Evolutionary conservation across 106 monocot genomes (phyloP), one percentile per base, ranked within the genome.

Genomic region (Allium fistulosum): DNA sequence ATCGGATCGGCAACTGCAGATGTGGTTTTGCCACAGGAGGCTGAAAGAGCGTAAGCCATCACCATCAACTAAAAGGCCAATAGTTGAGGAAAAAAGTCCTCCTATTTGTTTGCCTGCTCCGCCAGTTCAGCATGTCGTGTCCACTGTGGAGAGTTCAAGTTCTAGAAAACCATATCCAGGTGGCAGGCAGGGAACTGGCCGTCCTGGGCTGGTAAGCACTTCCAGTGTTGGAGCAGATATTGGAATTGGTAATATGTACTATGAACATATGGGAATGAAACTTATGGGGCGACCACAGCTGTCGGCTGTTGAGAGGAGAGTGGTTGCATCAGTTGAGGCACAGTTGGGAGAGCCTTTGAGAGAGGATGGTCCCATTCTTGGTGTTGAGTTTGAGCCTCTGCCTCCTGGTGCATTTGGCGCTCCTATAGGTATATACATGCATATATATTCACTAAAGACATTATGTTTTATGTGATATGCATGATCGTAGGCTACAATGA

Each of bases 1-100:
- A 5, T 74, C 82, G 4, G 97, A 99, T 75, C 80, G 97, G 72
- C 97, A 99, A 79, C 84, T 99, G 17, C 97, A 99, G 88, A 99
- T 99, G 97, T 99, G 97, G 92, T 99, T 99, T 74, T 99, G 97
- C 55, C 97, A 99, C 62, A 77, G 97, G 58, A 77, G 97, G 72
- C 82, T 93, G 26, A 99, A 99, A 69, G 92, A 97, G 62, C 71
- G 92, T 63, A 97, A 97, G 71, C 37, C 37, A 5, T 48, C 56
- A 63, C 63, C 73, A 11, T 72, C 80, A 12, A 11, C 75, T 16
- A 78, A 72, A 80, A 72, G 71, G 75, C 63, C 56, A 15, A 75
- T 70, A 63, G 70, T 71, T 70, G 78, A 83, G 48, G 82, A 85
- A 48, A 79, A 76, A 45, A 37, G 37, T 5, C 15, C 61, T 10